Evolutionary conservation across 2,329 filamentous ascomycete genomes (phyloP), one percentile per base, ranked within the genome.

Genomic region (Botrytis porri): DNA sequence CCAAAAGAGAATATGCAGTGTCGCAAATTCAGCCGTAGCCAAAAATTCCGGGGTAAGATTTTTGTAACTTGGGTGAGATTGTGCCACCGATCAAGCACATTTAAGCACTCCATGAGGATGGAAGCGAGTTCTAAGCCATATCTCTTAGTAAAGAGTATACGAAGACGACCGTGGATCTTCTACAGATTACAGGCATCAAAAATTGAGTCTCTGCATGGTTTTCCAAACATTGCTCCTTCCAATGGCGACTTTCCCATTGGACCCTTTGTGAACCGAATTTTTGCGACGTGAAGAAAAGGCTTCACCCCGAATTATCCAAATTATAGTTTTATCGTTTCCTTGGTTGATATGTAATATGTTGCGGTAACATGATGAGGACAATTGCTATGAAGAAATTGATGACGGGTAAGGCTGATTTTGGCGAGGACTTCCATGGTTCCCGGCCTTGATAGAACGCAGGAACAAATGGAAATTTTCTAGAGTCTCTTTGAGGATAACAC

Each of bases 371-470:
- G 48, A 41, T 32, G 7, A 25, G 7, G 22, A 32, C 22, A 57
- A 54, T 35, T 64, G 45, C n/a, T 20, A 71, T 39, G n/a, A 25
- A 41, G 37, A 20, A 45, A 7, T 70, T 43, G 39, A 41, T 54
- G 60, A 41, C 70, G 70, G 45, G 70, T 71, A 71, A 71, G 70
- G 70, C 70, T 71, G 70, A 71, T 45, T 54, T 37, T 71, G 37
- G 70, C 61, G 61, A 71, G 29, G n/a, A 57, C 14, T 43, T 66
- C 48, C 70, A 64, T 39, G 45, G 29, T 37, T 65, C 25, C 61
- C 37, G 61, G 70, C 29, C 48, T 66, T 71, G 35, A 45, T 57
- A 51, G 45, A 54, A 71, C 61, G 70, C 70, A 66, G 70, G 61
- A 71, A 71, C 70, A 66, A 63, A 41, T 66, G 39, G 39, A 18